Evolutionary conservation across 352 stramenopile species (phyloP), one percentile per base, ranked within the genome.

Genomic region (Pythium phragmitis): DNA sequence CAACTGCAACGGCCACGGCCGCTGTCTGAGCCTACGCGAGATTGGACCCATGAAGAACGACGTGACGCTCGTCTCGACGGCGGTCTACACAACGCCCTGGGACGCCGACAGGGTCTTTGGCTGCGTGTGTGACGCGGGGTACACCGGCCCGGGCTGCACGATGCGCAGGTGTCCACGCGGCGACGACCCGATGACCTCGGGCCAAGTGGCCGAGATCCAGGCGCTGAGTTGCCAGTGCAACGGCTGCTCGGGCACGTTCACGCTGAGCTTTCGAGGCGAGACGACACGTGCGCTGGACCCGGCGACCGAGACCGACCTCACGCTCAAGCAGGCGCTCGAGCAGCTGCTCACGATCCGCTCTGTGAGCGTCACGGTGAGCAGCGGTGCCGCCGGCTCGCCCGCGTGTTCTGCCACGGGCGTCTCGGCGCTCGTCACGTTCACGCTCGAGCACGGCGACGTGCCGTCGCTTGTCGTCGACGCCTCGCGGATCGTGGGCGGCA

Each of bases 81-180:
- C 74, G n/a, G 72, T 63, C n/a, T 88, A 89, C 62, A 70, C 74
- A 16, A 74, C 76, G 16, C 70, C 72, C 0, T 97, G 91, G 90
- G 91, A 97, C 62, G 89, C 90, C 6, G 73, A 92, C 30, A 80
- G 84, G 28, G 91, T 97, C 34, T 79, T 85, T 42, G 85, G 85
- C 51, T 97, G 91, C 54, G 72, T 94, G 33, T 98, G 93, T 63
- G 92, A 98, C 69, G 67, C 80, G 33, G 92, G 91, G 30, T 98
- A 93, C 77, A 76, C 71, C 8, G 93, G 94, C 7, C 77, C 87
- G 7, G 88, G 94, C 67, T 98, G 95, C 78, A 87, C 81, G 5
- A 69, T 83, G 57, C 73, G 80, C 26, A 76, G 85, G 57, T 98
- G 94, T 76, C 81, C 86, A 21, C 85, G 79, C 51, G 92, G 92